Evolutionary conservation across 179 eudicot genomes (phyloP).

Genomic region (Beta lomatogona): DNA sequence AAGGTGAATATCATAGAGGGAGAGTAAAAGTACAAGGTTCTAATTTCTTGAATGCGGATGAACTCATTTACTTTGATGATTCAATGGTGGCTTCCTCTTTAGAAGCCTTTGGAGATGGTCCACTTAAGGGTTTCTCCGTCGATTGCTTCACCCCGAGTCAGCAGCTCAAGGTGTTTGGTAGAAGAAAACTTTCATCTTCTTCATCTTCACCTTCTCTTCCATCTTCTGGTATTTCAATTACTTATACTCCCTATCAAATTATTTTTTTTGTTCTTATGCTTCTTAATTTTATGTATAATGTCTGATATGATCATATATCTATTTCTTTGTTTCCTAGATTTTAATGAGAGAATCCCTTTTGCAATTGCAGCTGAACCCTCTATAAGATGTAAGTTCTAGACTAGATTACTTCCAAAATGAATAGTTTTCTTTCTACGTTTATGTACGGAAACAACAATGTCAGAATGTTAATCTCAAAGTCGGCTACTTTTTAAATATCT

Average conservation of each 20-base stretch:
- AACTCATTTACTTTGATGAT: slow-evolving; percentile 69
- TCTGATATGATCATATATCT: background rate
- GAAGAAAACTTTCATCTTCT: slow-evolving; percentile 38
- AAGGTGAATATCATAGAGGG: slow-evolving; percentile 60
- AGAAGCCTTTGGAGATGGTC: slow-evolving; percentile 71
- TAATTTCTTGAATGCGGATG: slow-evolving; percentile 64
- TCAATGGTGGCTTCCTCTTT: slow-evolving; percentile 72
- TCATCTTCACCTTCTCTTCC: slow-evolving; percentile 16
- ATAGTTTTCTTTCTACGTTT: too few species aligned
- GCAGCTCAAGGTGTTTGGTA: slow-evolving; percentile 81
- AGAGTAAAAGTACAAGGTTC: slow-evolving; percentile 63
- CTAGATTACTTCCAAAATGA: too few species aligned
- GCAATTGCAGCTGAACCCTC: slow-evolving; percentile 44
- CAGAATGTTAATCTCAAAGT: too few species aligned
- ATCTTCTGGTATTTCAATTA: background rate
- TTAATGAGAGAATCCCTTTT: slow-evolving; percentile 49
- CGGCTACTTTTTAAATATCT: too few species aligned
- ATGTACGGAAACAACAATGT: too few species aligned
- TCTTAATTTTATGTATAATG: background rate
- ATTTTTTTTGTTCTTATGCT: background rate
- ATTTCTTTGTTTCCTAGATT: slow-evolving; percentile 34
- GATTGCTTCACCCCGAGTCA: slow-evolving; percentile 72
- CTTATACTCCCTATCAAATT: background rate
- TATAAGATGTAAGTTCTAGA: slow-evolving; percentile 49
- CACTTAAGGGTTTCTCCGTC: slow-evolving; percentile 69